Conservation (phyloP, 164 flowering plant species). For the Magnolia officinalis region DNA sequence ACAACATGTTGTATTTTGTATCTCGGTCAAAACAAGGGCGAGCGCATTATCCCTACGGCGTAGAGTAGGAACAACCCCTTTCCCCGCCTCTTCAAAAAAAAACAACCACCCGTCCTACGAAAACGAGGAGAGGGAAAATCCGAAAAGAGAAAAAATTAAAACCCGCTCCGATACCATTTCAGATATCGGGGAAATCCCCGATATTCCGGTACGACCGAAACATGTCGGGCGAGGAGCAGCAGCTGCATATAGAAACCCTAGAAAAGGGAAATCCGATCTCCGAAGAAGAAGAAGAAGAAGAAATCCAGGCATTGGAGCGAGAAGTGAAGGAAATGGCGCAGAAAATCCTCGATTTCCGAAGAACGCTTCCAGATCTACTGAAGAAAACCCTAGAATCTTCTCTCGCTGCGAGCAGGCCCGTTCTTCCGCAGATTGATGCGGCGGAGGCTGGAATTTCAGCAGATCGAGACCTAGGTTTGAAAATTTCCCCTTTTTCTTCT, state of each 20-base stretch:
- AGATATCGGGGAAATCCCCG: not conserved
- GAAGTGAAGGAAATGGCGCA: conserved; percentile 4
- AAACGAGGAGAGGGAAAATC: not conserved
- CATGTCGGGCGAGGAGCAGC: not conserved
- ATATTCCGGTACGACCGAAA: not conserved
- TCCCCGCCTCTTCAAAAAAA: too few species aligned
- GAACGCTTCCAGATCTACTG: not conserved
- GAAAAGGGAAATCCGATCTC: not conserved
- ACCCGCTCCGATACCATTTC: conserved; percentile 1
- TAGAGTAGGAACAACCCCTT: too few species aligned
- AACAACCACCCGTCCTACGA: too few species aligned
- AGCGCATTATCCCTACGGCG: too few species aligned
- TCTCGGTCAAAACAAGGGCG: too few species aligned
- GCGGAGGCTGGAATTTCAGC: not conserved
- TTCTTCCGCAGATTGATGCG: not conserved
- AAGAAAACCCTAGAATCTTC: conserved; percentile 7
- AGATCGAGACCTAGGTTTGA: not conserved
- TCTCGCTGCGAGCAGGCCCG: not conserved
- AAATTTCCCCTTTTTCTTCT: too few species aligned
- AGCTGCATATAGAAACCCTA: not conserved
- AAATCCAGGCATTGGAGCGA: not conserved
- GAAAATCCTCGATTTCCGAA: conserved; percentile 1
- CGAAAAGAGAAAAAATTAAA: not conserved
- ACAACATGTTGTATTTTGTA: too few species aligned
- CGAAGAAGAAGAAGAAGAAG: not conserved